Base-by-base conservation (phyloP, 192 early-diverging fungal genomes). In the Funneliformis mosseae region DNA sequence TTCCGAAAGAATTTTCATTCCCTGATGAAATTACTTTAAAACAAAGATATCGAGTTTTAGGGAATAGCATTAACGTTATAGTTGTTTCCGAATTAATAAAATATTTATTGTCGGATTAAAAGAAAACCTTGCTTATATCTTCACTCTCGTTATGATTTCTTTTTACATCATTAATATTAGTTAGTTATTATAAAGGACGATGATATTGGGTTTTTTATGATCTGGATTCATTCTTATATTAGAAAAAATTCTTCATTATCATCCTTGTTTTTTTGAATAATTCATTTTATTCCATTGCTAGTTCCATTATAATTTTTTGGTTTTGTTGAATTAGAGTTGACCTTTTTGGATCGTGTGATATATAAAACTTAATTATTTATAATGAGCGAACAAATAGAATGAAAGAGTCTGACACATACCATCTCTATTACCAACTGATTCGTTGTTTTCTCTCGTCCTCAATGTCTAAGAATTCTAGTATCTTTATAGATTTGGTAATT, bases 1-100 rank as follows among this genome's bases (percentile, higher is more conserved):
- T 95, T 74, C 93, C 94, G 11, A 77, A 83, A 6, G 82, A 84
- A 10, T 93, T 99, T 62, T 81, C 82, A n/a, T 96, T 98, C 60
- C 96, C 96, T 0, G 81, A 71, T 4, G 79, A 74, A 5, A 90
- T 92, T 16, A 92, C 88, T 2, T 73, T 89, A 18, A 92, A 90
- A 76, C 97, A 99, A 81, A 83, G 88, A 63, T 98, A 96, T 79
- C 85, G 92, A n/a, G 88, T 96, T 43, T 83, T 99, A 12, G 97
- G 97, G 3, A 99, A 99, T 81, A 95, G 93, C 43, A 88, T 99
- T 23, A 99, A 94, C 77, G 93, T 95, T 61, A 89, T 86, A 63
- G 92, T 98, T 1, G 95, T 98, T 0, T 86, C 92, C 0, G 87
- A 91, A 72, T 81, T 99, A 76, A 91, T 97, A 82, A 85, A 87